Conservation (phyloP, 495 filamentous ascomycete species). For the Poronia punctata region DNA sequence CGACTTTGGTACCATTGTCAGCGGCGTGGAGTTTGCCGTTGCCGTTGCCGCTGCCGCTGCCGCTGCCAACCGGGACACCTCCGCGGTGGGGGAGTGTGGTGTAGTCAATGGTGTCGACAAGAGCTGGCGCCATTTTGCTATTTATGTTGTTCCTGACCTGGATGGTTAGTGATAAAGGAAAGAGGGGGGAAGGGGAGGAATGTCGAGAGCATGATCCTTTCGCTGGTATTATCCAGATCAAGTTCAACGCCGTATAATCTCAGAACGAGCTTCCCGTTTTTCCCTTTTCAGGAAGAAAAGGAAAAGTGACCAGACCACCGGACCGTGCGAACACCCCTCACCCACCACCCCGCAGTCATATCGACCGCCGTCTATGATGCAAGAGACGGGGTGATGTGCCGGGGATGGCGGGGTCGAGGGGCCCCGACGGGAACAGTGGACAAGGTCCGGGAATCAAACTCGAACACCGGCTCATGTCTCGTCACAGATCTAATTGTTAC, state of each 20-base stretch:
- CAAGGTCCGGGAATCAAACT: too few species aligned
- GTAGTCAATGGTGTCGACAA: conserved; percentile 29
- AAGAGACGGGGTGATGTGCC: too few species aligned
- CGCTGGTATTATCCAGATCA: conserved; percentile 99
- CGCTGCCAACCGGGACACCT: conserved; percentile 32
- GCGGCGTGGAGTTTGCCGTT: conserved; percentile 13
- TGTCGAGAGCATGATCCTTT: conserved; percentile 78
- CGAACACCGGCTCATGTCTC: conserved; percentile 33
- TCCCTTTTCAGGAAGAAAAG: too few species aligned
- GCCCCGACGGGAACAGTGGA: too few species aligned
- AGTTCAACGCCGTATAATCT: conserved; percentile 93
- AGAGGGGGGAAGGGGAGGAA: conserved; percentile 32
- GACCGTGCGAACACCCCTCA: too few species aligned
- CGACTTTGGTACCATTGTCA: conserved; percentile 38
- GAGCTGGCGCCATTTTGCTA: conserved; percentile 69
- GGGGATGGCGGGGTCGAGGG: too few species aligned
- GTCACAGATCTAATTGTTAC: conserved; percentile 27
- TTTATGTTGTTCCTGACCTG: conserved; percentile 29
- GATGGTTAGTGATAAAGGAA: too few species aligned
- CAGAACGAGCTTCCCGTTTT: conserved; percentile 48
- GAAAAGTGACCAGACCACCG: too few species aligned
- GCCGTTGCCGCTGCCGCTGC: conserved; percentile 29
- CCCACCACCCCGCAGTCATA: too few species aligned
- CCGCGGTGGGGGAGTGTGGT: conserved; percentile 26
- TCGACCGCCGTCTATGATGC: too few species aligned